Percentiles rank a stretch among this genome's conserved stretches.
phyloP scores from a whole-genome alignment of 805 yeast species.

The Candida nanaspora region DNA sequence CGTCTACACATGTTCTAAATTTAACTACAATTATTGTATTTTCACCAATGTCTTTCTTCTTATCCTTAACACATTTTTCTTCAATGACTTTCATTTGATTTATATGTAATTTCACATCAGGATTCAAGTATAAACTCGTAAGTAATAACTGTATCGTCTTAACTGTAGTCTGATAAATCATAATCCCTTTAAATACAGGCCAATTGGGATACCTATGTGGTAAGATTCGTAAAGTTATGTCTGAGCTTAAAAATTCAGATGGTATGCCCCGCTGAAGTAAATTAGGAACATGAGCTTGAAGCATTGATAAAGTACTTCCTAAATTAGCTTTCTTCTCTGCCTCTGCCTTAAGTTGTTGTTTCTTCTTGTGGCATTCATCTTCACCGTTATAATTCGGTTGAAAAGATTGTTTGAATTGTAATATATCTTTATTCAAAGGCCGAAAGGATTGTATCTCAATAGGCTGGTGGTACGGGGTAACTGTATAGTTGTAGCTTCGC shows the following conservation, averaged over 20 bases:
- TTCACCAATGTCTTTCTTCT: background rate
- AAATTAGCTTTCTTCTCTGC: conserved; percentile 36
- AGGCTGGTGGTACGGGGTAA: too few relatives aligned
- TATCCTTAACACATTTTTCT: background rate
- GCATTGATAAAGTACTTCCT: conserved; percentile 43
- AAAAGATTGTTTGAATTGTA: too few relatives aligned
- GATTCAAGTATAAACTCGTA: conserved; percentile 49
- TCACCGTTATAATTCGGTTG: too few relatives aligned
- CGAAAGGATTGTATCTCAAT: too few relatives aligned
- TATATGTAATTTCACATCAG: conserved; percentile 47
- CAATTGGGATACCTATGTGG: conserved; percentile 48
- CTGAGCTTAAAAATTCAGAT: conserved; percentile 32
- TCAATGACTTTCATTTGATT: conserved; percentile 29
- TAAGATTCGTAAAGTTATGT: conserved; percentile 45
- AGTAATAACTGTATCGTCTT: conserved; percentile 49
- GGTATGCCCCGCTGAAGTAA: conserved; percentile 41
- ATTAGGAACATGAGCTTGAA: conserved; percentile 43
- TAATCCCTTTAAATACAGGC: conserved; percentile 50
- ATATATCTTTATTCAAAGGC: too few relatives aligned
- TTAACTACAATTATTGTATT: conserved; percentile 42
- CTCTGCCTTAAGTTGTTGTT: background rate
- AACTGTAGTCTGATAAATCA: conserved; percentile 47
- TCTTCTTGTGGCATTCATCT: background rate
- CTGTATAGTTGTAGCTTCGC: too few relatives aligned
- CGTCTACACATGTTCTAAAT: conserved; percentile 51